phyloP scores from a whole-genome alignment of 225 moss, liverwort and hornwort species.

The Physcomitrellopsis africana region DNA sequence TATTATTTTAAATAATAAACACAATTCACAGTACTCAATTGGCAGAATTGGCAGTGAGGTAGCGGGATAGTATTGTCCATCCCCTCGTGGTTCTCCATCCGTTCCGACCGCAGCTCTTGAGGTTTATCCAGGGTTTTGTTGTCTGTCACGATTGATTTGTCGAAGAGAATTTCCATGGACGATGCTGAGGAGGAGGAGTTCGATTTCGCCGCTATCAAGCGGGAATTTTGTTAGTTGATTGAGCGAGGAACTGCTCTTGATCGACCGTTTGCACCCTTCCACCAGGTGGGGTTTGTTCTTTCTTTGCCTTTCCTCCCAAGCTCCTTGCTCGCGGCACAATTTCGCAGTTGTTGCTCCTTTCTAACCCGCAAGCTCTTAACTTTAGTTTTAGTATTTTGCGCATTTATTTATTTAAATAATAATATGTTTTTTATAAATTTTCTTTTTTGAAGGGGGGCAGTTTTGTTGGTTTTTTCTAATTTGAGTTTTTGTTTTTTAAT shows the following conservation, averaged over 20 bases:
- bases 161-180: not conserved
- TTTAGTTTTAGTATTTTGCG: too few species aligned
- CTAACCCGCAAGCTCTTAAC: too few species aligned
- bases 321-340: not conserved
- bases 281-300: not conserved
- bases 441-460: too few species aligned
- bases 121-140: constrained; percentile 16
- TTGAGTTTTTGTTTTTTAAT: not conserved
- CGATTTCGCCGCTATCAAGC: not conserved
- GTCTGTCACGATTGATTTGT: not conserved
- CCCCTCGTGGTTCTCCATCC: not conserved
- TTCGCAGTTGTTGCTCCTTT: not conserved
- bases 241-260: not conserved
- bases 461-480: too few species aligned
- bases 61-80: not conserved
- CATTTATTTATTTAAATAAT: too few species aligned
- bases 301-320: not conserved
- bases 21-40: too few species aligned
- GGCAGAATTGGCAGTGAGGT: not conserved
- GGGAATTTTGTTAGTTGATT: not conserved
- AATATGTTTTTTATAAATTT: too few species aligned
- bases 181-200: not conserved
- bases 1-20: too few species aligned
- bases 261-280: not conserved
- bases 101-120: not conserved